Evolutionary conservation across 2,329 filamentous ascomycete species (phyloP), one percentile per base, ranked within the genome.

Genomic region (Cordyceps farinosa): DNA sequence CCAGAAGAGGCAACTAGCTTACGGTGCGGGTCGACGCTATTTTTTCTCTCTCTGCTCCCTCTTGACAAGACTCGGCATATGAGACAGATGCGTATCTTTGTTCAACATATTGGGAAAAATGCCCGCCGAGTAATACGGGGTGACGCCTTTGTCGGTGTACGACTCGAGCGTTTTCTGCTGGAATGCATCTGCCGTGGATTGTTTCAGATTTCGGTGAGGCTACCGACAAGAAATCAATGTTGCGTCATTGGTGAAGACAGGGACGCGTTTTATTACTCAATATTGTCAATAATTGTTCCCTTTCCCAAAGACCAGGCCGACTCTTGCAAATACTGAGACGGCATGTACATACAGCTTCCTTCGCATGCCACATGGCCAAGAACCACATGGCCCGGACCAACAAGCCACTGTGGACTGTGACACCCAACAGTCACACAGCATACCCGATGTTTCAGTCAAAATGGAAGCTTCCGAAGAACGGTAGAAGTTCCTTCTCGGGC

Each of bases 1-100:
- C 44, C 30, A 7, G 38, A 58, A 54, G 34, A 54, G 51, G 51
- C 51, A 40, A 42, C 51, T 54, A 54, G 36, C 51, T 54, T 54
- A 54, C 36, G 30, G 55, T 40, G 56, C 45, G 56, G 56, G 56
- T 59, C 56, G 34, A 50, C 45, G 56, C 56, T 59, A 50, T 38
- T 40, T 30, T 36, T 10, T 53, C 22, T 27, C 47, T 32, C 29
- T 32, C 22, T 42, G 30, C 11, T 30, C 15, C 27, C 38, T 45
- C 36, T 15, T 8, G 38, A 13, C n/a, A 61, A 22, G 22, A 45
- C 30, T 45, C 48, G 48, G 58, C 38, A 44, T 11, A 45, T 45
- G 17, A 22, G 22, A 15, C 15, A 61, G n/a, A 53, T 36, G 38
- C 17, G 29, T 30, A 36, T 53, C 11, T 38, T 36, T 40, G 32